Evolutionary conservation across 176 grass and related monocot species (phyloP).

Genomic region (Cymbopogon citratus): DNA sequence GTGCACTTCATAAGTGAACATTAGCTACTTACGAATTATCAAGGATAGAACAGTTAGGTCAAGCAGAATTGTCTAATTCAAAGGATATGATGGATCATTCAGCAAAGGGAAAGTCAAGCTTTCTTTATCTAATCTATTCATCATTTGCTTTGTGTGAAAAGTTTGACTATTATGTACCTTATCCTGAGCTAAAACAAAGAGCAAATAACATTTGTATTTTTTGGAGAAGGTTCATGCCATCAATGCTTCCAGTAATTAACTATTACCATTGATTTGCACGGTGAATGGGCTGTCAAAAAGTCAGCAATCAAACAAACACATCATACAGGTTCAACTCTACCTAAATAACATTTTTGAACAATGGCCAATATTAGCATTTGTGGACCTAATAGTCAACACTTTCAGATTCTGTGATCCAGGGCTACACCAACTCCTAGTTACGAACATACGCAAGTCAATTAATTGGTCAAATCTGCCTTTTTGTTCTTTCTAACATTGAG

Average conservation of each 20-base stretch:
- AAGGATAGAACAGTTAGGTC: not conserved
- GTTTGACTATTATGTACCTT: not conserved
- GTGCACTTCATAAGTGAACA: not conserved
- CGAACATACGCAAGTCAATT: conserved; percentile 7
- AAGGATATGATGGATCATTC: not conserved
- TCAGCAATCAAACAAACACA: conserved; percentile 4
- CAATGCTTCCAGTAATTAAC: not conserved
- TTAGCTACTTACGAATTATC: not conserved
- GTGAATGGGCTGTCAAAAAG: not conserved
- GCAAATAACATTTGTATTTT: not conserved
- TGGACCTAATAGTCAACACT: not conserved
- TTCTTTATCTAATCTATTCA: not conserved
- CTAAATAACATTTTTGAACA: not conserved
- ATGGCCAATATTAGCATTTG: not conserved
- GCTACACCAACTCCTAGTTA: not conserved
- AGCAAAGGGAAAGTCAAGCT: not conserved
- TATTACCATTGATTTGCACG: not conserved
- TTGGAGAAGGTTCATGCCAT: not conserved
- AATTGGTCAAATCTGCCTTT: conserved; percentile 1
- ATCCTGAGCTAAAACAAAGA: not conserved
- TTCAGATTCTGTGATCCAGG: not conserved
- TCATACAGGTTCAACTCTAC: conserved; percentile 2
- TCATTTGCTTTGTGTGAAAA: not conserved
- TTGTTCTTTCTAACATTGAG: not conserved
- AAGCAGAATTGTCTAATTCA: not conserved